phyloP scores from a whole-genome alignment of 306 rosid species.

The Leucaena leucocephala region DNA sequence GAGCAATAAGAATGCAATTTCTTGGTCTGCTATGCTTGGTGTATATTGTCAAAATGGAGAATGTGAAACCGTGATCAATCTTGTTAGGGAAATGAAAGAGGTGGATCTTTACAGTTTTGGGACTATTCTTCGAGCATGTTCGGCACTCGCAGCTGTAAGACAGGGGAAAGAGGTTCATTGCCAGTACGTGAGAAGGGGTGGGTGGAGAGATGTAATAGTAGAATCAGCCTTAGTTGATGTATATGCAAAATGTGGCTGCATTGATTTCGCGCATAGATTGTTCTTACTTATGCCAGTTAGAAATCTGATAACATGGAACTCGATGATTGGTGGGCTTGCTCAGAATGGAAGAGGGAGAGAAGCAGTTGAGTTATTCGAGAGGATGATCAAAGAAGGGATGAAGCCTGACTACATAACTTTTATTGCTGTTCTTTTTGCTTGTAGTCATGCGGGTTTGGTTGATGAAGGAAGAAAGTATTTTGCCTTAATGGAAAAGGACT shows the following conservation, averaged over 20 bases:
- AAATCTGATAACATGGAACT: conserved; percentile 89
- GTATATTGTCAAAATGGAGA: conserved; percentile 77
- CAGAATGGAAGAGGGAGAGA: conserved; percentile 80
- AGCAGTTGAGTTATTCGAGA: conserved; percentile 59
- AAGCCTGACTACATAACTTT: conserved; percentile 80
- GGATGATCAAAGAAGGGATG: conserved; percentile 64
- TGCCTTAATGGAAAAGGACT: conserved; percentile 54
- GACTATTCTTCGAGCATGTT: conserved; percentile 78
- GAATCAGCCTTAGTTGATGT: conserved; percentile 90
- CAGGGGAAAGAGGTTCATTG: conserved; percentile 94
- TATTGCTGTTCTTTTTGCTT: conserved; percentile 77
- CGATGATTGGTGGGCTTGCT: conserved; percentile 83
- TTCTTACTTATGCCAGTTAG: conserved; percentile 59
- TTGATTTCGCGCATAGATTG: conserved; percentile 58
- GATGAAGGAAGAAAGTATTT: conserved; percentile 72
- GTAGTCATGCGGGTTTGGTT: conserved; percentile 88
- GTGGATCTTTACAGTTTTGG: conserved; percentile 69
- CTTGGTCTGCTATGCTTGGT: conserved; percentile 82
- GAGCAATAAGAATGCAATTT: conserved; percentile 62
- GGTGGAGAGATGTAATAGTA: conserved; percentile 76
- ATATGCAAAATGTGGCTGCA: conserved; percentile 84
- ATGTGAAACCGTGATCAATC: conserved; percentile 56
- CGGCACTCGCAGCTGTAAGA: conserved; percentile 67
- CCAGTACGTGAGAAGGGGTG: conserved; percentile 74
- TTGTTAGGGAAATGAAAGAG: conserved; percentile 65